These are phyloP conservation scores for Thraustotheca clavata DNA, from an alignment of 352 stramenopile genomes.

Conservation along the genomic window DNA sequence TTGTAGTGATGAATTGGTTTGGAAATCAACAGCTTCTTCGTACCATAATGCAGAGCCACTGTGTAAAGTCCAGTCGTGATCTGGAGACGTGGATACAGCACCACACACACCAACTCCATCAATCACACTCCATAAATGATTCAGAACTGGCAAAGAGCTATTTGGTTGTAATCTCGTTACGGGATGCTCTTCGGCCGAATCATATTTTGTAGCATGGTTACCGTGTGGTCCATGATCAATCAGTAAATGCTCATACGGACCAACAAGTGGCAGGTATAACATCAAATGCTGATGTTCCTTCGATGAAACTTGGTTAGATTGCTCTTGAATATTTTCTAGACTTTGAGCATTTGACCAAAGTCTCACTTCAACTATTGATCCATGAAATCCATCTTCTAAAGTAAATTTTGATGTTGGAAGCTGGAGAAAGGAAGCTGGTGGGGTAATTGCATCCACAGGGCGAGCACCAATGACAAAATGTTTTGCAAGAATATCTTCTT, in stretches of 20 bases:
- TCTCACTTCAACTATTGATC: slow-evolving; percentile 55
- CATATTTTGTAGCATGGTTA: slow-evolving; percentile 61
- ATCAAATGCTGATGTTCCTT: slow-evolving; percentile 40
- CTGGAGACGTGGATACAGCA: slow-evolving; percentile 16
- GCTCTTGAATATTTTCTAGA: slow-evolving; percentile 6
- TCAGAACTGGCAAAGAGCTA: background rate
- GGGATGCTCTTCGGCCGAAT: slow-evolving; percentile 25
- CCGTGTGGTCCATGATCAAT: slow-evolving; percentile 59
- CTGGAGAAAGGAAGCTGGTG: background rate
- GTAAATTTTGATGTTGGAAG: slow-evolving; percentile 27
- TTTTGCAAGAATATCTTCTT: slow-evolving; percentile 26
- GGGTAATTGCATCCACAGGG: slow-evolving; percentile 34
- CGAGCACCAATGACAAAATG: slow-evolving; percentile 31
- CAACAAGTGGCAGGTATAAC: slow-evolving; percentile 69
- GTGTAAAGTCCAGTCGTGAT: slow-evolving; percentile 30
- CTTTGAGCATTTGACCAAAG: slow-evolving; percentile 37
- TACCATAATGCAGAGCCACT: slow-evolving; percentile 45
- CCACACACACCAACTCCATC: slow-evolving; percentile 4
- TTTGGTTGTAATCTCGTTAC: background rate
- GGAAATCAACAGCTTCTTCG: slow-evolving; percentile 27
- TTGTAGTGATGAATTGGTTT: slow-evolving; percentile 34
- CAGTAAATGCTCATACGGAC: slow-evolving; percentile 47
- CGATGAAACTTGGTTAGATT: slow-evolving; percentile 25
- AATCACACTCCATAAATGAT: slow-evolving; percentile 25
- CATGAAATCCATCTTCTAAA: slow-evolving; percentile 40